Evolutionary conservation across 257 asterid genomes (phyloP).

Genomic region (Leonotis leonurus): DNA sequence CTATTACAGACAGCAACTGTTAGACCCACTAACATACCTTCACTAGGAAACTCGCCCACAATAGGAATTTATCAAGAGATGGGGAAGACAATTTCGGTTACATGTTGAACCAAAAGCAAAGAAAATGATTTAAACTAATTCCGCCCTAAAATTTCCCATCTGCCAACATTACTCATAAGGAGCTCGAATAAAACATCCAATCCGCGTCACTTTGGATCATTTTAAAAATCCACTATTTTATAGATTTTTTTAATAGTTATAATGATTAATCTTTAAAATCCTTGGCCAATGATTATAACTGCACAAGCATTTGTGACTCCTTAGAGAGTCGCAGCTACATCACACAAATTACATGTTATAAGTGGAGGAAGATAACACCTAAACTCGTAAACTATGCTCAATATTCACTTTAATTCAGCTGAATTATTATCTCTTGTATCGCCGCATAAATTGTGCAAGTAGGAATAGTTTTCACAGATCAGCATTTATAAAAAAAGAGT

Average conservation of each 20-base stretch:
- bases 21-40: background rate
- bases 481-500: background rate
- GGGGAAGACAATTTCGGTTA: background rate
- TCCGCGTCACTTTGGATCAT: background rate
- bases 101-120: background rate
- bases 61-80: background rate
- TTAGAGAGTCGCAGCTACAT: background rate
- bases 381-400: background rate
- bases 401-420: constrained; percentile 1
- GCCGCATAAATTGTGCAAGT: background rate
- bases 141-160: background rate
- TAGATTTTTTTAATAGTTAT: background rate
- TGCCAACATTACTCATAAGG: no score
- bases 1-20: background rate
- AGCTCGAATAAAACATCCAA: background rate
- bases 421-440: background rate
- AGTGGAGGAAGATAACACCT: background rate
- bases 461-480: background rate
- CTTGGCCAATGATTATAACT: background rate
- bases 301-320: background rate
- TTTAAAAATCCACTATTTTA: background rate
- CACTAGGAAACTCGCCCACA: background rate
- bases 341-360: background rate
- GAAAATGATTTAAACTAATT: background rate
- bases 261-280: background rate